Base-by-base conservation (phyloP, 768 basidiomycete genomes). In the Clitopilus passeckerianus region DNA sequence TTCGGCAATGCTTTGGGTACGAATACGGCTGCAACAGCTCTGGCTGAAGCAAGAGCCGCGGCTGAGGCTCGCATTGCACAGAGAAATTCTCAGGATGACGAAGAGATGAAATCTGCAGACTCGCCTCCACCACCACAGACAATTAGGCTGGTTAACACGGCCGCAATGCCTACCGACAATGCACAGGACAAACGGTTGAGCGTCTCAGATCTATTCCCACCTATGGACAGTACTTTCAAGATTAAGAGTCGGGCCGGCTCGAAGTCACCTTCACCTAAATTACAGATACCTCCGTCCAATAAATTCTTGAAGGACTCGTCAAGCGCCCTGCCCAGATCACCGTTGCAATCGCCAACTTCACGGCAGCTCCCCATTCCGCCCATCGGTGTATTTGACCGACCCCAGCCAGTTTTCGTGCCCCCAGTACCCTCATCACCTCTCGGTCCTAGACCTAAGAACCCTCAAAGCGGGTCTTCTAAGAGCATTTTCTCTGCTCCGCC, bases 31-130 rank as follows among this genome's bases (percentile, higher is more conserved):
- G 82, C 77, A 6, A 76, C 67, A 33, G 86, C 85, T 20, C 78
- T 91, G 8, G 89, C 87, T 10, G 86, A 89, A 71, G 90, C 82
- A 67, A 68, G 83, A 72, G 73, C 86, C 60, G 80, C 81, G 43
- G 88, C 89, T 7, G 87, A 91, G 69, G 88, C 84, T 5, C 79
- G 82, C 59, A 77, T 92, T 22, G 87, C 84, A 1, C 82, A 90
- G 68, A 74, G 88, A 59, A 81, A 86, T 66, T 77, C 80, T 60
- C 73, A 78, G 59, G 76, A 82, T 50, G 76, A 50, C 18, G 18
- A 50, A 23, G 22, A 50, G 46, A 41, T 41, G 46, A 50, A 23
- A 12, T 41, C 12, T n/a, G 46, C 20, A 54, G 59, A 10, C 53
- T 60, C 58, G 50, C 58, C 16, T 23, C 65, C 57, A 57, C 63